These are phyloP conservation scores for Bacterosira constricta DNA, from an alignment of 108 stramenopile species.

Conservation along the genomic window DNA sequence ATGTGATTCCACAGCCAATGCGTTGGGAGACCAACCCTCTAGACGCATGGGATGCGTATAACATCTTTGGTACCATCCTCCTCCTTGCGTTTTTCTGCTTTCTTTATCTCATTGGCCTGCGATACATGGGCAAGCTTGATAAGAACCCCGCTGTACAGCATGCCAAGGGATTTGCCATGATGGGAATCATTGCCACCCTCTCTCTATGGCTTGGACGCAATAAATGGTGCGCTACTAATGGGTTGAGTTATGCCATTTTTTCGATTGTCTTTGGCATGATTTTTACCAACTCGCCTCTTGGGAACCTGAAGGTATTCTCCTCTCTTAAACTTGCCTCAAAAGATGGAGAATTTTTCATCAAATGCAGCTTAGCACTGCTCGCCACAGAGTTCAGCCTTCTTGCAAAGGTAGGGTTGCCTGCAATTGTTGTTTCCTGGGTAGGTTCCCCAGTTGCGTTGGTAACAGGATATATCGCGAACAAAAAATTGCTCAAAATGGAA, in stretches of 20 bases:
- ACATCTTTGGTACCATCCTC: slow-evolving; percentile 3
- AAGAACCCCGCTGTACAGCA: slow-evolving; percentile 1
- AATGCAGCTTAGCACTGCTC: slow-evolving; percentile 8
- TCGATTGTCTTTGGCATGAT: slow-evolving; percentile 6
- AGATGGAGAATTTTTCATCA: slow-evolving; percentile 10
- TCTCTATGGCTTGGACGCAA: slow-evolving; percentile 9
- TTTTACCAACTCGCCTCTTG: neutral
- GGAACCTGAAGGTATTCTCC: neutral
- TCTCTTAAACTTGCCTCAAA: neutral
- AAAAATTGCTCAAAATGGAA: slow-evolving; percentile 1
- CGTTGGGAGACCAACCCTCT: slow-evolving; percentile 4
- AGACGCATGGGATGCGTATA: slow-evolving; percentile 6
- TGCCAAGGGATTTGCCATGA: slow-evolving; percentile 1
- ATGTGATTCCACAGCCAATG: too few relatives aligned
- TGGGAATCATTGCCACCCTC: slow-evolving; percentile 5
- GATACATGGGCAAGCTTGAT: neutral
- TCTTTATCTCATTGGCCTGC: neutral
- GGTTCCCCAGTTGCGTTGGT: slow-evolving; percentile 6
- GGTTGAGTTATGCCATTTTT: slow-evolving; percentile 7
- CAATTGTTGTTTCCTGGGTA: slow-evolving; percentile 4
- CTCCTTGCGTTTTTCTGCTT: neutral
- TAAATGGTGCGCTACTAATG: neutral
- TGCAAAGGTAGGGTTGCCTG: neutral
- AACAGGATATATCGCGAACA: neutral
- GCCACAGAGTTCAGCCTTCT: slow-evolving; percentile 9